A percentile compares a stretch with the other conserved stretches of the same genome.
Conservation (phyloP, 2,329 filamentous ascomycete genomes). For the Beauveria sp. region DNA sequence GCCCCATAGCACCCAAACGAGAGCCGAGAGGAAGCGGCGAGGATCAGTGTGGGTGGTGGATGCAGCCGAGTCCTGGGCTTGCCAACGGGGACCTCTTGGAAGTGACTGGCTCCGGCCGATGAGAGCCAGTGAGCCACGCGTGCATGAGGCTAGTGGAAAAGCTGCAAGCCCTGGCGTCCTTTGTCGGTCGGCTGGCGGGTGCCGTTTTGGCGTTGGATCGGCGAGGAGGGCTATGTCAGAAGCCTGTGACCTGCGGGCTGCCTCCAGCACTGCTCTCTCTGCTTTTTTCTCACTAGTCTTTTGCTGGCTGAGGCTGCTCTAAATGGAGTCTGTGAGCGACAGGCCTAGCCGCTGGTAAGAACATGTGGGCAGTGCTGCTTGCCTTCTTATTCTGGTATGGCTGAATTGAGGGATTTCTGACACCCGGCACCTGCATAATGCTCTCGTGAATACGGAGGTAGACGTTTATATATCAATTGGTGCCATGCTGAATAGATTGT, state of each 20-base stretch:
- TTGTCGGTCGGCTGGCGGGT: constrained; percentile 1
- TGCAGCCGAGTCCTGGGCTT: background rate
- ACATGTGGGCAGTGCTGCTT: background rate
- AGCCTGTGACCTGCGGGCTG: background rate
- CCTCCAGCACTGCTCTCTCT: background rate
- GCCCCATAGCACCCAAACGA: background rate
- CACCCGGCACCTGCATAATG: background rate
- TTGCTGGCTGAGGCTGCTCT: background rate
- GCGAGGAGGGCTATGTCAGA: constrained; percentile 2
- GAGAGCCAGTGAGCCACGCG: too few relatives aligned
- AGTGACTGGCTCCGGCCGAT: too few relatives aligned
- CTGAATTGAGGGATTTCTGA: constrained; percentile 1
- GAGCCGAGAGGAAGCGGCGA: background rate
- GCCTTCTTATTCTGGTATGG: constrained; percentile 6
- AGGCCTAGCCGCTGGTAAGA: constrained; percentile 2
- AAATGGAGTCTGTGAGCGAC: constrained; percentile 2
- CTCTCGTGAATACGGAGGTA: too few relatives aligned
- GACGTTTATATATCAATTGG: too few relatives aligned
- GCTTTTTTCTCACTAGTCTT: background rate
- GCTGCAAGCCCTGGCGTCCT: background rate
- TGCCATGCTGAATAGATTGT: too few relatives aligned
- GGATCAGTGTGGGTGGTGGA: background rate
- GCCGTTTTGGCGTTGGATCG: constrained; percentile 9
- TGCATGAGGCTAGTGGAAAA: background rate
- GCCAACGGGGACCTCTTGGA: too few relatives aligned